Evolutionary conservation across 2,329 filamentous ascomycete genomes (phyloP).

Genomic region (Aspergillus japonicus): DNA sequence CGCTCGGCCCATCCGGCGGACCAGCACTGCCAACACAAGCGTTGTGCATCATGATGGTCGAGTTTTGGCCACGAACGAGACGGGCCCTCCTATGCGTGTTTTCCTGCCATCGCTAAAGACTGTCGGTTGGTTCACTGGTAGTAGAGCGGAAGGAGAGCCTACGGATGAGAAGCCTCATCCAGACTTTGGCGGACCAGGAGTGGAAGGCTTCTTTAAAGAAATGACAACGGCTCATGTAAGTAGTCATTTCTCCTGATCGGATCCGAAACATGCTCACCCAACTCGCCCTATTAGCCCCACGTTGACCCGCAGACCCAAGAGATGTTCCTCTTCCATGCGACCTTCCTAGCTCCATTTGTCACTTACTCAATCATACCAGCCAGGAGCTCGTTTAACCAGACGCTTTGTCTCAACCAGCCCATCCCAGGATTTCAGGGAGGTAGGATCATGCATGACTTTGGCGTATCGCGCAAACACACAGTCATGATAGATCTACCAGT

Average conservation of each 20-base stretch:
- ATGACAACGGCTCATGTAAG: conserved; percentile 18
- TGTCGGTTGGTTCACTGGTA: conserved; percentile 68
- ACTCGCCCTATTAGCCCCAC: conserved; percentile 50
- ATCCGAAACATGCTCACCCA: too few species aligned
- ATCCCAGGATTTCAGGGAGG: conserved; percentile 62
- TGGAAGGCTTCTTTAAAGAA: conserved; percentile 35
- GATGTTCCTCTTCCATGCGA: conserved; percentile 66
- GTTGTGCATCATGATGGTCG: conserved; percentile 67
- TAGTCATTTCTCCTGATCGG: neutral
- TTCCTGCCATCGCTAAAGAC: conserved; percentile 64
- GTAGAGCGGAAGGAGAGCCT: conserved; percentile 47
- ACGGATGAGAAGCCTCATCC: neutral
- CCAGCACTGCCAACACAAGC: conserved; percentile 69
- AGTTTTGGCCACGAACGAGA: conserved; percentile 69
- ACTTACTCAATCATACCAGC: conserved; percentile 62
- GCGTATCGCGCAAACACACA: conserved; percentile 61
- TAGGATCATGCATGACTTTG: conserved; percentile 77
- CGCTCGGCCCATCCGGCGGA: conserved; percentile 60
- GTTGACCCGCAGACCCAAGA: conserved; percentile 65
- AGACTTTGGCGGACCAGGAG: conserved; percentile 12
- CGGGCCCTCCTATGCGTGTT: conserved; percentile 66
- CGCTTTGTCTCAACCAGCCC: conserved; percentile 48
- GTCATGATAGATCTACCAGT: conserved; percentile 70
- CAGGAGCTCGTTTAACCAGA: conserved; percentile 17
- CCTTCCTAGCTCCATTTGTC: conserved; percentile 64